Evolutionary conservation across 2,329 filamentous ascomycete species (phyloP).

Genomic region (Coniosporium tulheliwenetii): DNA sequence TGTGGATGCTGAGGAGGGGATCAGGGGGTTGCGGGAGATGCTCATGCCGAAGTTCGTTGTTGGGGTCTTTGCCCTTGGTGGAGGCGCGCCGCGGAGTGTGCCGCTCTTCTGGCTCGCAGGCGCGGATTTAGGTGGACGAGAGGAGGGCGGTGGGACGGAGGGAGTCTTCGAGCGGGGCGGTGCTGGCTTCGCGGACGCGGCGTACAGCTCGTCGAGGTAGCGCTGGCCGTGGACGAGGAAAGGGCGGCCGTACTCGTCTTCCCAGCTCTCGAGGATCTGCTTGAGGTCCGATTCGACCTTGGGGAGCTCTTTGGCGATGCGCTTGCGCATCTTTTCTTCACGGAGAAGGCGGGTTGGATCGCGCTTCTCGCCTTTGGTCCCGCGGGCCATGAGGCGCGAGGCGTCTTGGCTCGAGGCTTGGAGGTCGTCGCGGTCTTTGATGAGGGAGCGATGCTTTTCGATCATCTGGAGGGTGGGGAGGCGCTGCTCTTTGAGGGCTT

Average conservation of each 20-base stretch:
- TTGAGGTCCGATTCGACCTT: constrained; percentile 77
- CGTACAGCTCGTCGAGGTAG: constrained; percentile 74
- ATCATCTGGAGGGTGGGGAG: constrained; percentile 69
- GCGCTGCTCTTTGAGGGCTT: constrained; percentile 72
- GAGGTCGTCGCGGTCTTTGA: constrained; percentile 76
- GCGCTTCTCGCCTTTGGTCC: constrained; percentile 82
- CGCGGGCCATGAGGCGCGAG: constrained; percentile 79
- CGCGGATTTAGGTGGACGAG: constrained; percentile 16
- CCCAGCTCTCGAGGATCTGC: constrained; percentile 71
- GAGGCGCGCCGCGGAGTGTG: constrained; percentile 25
- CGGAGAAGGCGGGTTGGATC: constrained; percentile 86
- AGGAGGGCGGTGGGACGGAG: constrained; percentile 6
- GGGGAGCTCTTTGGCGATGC: constrained; percentile 88
- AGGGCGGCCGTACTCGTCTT: constrained; percentile 83
- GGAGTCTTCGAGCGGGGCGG: constrained; percentile 64
- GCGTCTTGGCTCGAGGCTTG: constrained; percentile 88
- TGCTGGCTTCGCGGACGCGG: constrained; percentile 40
- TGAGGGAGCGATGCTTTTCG: constrained; percentile 66
- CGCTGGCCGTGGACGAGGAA: constrained; percentile 87
- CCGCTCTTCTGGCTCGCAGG: constrained; percentile 16
- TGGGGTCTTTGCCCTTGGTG: constrained; percentile 27
- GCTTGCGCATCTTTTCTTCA: constrained; percentile 97
- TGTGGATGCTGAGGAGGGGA: constrained; percentile 20
- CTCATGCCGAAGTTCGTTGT: constrained; percentile 18
- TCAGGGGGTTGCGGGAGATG: constrained; percentile 14